Evolutionary conservation across 2,329 filamentous ascomycete species (phyloP).

Genomic region (Fusarium sacchari): DNA sequence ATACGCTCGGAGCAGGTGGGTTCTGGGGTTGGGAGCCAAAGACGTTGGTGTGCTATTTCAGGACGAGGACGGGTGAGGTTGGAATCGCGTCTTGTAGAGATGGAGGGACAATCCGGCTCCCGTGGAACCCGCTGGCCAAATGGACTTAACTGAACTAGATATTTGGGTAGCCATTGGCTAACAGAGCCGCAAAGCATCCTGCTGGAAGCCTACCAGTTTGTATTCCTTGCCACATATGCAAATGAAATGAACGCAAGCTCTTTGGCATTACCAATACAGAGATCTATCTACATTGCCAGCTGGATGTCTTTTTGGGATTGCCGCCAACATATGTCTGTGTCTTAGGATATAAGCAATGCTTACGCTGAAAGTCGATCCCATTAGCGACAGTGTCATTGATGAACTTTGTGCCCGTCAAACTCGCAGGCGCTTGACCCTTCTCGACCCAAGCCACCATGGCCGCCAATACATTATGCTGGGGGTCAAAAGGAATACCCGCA

Average conservation of each 20-base stretch:
- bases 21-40: neutral
- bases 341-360: constrained; percentile 20
- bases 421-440: constrained; percentile 53
- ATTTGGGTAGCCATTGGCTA: too few relatives aligned
- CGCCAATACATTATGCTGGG: constrained; percentile 56
- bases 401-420: constrained; percentile 50
- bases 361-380: constrained; percentile 15
- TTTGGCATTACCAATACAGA: rapidly evolving
- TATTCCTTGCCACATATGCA: neutral
- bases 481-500: constrained; percentile 39
- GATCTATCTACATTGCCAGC: constrained; percentile 4
- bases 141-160: neutral
- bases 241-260: rapidly evolving
- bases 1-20: neutral
- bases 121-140: neutral
- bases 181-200: too few relatives aligned
- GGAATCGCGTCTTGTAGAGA: neutral
- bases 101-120: neutral
- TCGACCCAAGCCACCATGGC: constrained; percentile 62
- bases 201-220: too few relatives aligned
- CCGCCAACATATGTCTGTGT: constrained; percentile 18
- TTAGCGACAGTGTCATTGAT: neutral
- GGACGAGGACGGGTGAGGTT: neutral
- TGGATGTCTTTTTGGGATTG: neutral
- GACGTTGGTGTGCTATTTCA: neutral